Base-by-base conservation (phyloP, 106 monocot genomes). In the Apostasia shenzhenica region DNA sequence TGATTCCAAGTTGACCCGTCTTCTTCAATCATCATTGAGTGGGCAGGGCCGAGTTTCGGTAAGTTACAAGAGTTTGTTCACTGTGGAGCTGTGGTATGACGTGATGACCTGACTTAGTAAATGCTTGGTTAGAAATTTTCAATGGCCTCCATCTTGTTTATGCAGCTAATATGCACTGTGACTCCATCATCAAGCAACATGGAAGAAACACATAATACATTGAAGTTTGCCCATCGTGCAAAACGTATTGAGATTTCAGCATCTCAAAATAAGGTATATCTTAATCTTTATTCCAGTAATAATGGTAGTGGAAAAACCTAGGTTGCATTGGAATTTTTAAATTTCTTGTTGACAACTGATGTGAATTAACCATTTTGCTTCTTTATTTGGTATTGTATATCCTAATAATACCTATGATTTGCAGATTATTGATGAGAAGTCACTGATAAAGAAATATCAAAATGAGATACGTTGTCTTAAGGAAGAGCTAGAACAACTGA, bases 31-130 rank as follows among this genome's bases (percentile, higher is more conserved):
- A 50, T 94, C 94, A 6, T 79, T 94, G 74, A 91, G 94, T 75
- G 94, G 94, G 77, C 90, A 94, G 69, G 94, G 90, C 10, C 87
- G 94, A 72, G 87, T 94, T 71, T 90, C 94, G 68, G 94, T 94
- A 78, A 85, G 85, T 79, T 72, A 9, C 48, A 49, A 14, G 2
- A 26, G 14, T 57, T 8, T 50, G 48, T 13, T 70, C 10, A n/a
- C 3, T 65, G 55, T 63, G 8, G 45, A 47, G 26, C 12, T 44
- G 11, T 47, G 46, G 43, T 42, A 48, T 66, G 14, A 8, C 43
- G 14, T 67, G 57, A 10, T 57, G n/a, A 59, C 57, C 13, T 11
- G 54, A 11, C 8, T 43, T 56, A 45, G 26, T 40, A 5, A 41
- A 11, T 55, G 2, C 59, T 4, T 46, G 59, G 2, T 60, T 2